Evolutionary conservation across 2,329 filamentous ascomycete species (phyloP).

Genomic region (Hypocrella siamensis): DNA sequence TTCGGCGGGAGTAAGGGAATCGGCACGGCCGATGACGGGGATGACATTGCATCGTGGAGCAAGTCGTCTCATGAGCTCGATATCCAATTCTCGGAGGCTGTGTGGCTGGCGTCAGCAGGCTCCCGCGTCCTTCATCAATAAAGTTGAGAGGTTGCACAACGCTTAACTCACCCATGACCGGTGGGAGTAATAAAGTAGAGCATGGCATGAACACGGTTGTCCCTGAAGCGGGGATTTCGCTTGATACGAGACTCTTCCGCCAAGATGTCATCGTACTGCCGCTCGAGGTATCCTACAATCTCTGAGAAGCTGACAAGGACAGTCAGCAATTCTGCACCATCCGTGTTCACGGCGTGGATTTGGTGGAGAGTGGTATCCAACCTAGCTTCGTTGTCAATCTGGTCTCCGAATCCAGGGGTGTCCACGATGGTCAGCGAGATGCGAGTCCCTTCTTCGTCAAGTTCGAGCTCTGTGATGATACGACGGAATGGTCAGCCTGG

Average conservation of each 20-base stretch:
- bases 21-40: constrained; percentile 94
- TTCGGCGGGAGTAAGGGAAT: constrained; percentile 90
- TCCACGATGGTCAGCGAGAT: constrained; percentile 98
- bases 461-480: constrained; percentile 55
- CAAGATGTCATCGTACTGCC: constrained; percentile 98
- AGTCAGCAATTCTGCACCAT: not conserved
- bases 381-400: constrained; percentile 98
- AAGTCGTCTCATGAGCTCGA: constrained; percentile 98
- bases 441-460: constrained; percentile 95
- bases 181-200: constrained; percentile 99
- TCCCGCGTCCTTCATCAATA: too few species aligned
- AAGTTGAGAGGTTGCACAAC: too few species aligned
- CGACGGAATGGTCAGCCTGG: too few species aligned
- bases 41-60: constrained; percentile 98
- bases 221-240: constrained; percentile 98
- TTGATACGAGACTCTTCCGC: constrained; percentile 99
- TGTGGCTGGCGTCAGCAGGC: constrained; percentile 1
- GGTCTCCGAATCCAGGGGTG: constrained; percentile 94
- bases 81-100: constrained; percentile 94
- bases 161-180: constrained; percentile 59
- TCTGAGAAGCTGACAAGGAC: constrained; percentile 66
- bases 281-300: constrained; percentile 95
- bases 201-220: constrained; percentile 95
- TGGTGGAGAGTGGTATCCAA: too few species aligned
- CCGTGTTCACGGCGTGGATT: constrained; percentile 7